Evolutionary conservation across 2,329 filamentous ascomycete genomes (phyloP).

Genomic region (Nemania diffusa): DNA sequence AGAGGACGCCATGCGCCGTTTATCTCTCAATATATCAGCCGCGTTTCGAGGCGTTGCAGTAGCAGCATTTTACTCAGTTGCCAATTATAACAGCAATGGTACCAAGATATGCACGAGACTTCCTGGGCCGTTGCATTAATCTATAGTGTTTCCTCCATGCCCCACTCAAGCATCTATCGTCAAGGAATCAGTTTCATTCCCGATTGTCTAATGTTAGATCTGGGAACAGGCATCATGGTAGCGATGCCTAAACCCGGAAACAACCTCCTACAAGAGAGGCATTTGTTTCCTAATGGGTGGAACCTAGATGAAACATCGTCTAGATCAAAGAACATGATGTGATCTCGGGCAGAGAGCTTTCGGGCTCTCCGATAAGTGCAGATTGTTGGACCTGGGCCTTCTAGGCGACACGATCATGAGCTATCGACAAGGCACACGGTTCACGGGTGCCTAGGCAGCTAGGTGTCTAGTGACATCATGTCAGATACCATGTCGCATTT

Average conservation of each 20-base stretch:
- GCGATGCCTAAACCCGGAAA: background rate
- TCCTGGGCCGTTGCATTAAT: conserved; percentile 9
- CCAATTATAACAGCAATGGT: conserved; percentile 6
- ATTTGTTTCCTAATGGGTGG: background rate
- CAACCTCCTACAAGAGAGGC: background rate
- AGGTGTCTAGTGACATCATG: conserved; percentile 28
- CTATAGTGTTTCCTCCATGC: conserved; percentile 30
- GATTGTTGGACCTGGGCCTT: background rate
- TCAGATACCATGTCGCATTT: background rate
- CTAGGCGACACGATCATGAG: background rate
- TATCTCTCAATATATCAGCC: background rate
- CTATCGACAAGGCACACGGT: conserved; percentile 10
- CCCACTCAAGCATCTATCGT: conserved; percentile 5
- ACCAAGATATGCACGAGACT: conserved; percentile 23
- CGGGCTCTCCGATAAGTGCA: conserved; percentile 17
- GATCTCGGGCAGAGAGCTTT: background rate
- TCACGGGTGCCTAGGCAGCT: background rate
- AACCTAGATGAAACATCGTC: conserved; percentile 2
- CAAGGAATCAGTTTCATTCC: conserved; percentile 10
- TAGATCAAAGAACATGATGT: background rate
- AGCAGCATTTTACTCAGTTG: background rate
- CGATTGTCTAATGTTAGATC: conserved; percentile 4
- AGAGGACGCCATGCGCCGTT: background rate
- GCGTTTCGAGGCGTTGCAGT: conserved; percentile 3
- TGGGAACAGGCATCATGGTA: background rate